phyloP scores from a whole-genome alignment of 257 asterid species.

The Plantago elongata region DNA sequence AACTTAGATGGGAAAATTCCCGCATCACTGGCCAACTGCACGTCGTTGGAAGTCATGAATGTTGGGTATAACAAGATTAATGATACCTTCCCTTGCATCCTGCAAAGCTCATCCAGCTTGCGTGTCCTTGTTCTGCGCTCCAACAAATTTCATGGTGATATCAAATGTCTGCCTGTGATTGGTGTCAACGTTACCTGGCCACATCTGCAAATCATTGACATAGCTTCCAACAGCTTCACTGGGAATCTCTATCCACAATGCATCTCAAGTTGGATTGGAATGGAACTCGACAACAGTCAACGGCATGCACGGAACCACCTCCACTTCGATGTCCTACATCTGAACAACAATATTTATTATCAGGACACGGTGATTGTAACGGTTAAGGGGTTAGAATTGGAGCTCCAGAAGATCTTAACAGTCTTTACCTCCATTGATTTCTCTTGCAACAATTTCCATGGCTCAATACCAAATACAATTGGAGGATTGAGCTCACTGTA shows the following conservation, averaged over 20 bases:
- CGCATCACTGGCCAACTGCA: slow-evolving; percentile 36
- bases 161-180: slow-evolving; percentile 23
- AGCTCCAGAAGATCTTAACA: slow-evolving; percentile 54
- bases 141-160: slow-evolving; percentile 48
- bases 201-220: slow-evolving; percentile 56
- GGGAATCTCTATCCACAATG: slow-evolving; percentile 31
- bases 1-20: slow-evolving; percentile 35
- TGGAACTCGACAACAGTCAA: slow-evolving; percentile 26
- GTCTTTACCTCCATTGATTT: slow-evolving; percentile 48
- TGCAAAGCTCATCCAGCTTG: slow-evolving; percentile 29
- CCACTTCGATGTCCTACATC: slow-evolving; percentile 13
- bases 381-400: slow-evolving; percentile 49
- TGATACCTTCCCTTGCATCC: slow-evolving; percentile 28
- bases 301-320: slow-evolving; percentile 22
- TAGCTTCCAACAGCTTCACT: slow-evolving; percentile 48
- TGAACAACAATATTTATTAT: slow-evolving; percentile 31
- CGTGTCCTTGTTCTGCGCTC: slow-evolving; percentile 46
- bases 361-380: slow-evolving; percentile 54
- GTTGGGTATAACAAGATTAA: slow-evolving; percentile 34
- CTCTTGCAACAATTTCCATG: slow-evolving; percentile 43
- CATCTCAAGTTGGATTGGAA: slow-evolving; percentile 40
- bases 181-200: slow-evolving; percentile 38
- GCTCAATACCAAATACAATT: slow-evolving; percentile 38
- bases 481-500: slow-evolving; percentile 49
- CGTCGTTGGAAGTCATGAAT: slow-evolving; percentile 27